Conservation (phyloP, 345 rosid genomes). For the Anastatica hierochuntica region DNA sequence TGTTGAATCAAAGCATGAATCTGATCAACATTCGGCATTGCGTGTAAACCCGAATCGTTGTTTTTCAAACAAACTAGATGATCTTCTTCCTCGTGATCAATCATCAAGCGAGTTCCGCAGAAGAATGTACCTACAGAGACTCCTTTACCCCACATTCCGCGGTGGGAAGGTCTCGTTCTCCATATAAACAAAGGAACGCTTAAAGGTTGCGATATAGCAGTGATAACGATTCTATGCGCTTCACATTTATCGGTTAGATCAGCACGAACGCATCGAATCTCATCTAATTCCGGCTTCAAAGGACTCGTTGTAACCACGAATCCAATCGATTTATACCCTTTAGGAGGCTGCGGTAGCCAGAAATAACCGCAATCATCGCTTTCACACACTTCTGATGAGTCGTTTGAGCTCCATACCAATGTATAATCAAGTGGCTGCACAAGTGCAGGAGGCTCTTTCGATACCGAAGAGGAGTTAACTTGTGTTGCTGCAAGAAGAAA, state of each 20-base stretch:
- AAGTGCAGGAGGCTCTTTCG: slow-evolving; percentile 45
- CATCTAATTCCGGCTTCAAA: slow-evolving; percentile 48
- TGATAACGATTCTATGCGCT: slow-evolving; percentile 27
- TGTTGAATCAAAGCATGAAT: slow-evolving; percentile 53
- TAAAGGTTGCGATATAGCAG: slow-evolving; percentile 26
- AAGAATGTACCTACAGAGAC: slow-evolving; percentile 69
- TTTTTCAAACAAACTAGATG: slow-evolving; percentile 61
- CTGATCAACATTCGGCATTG: slow-evolving; percentile 72
- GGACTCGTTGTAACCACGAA: slow-evolving; percentile 53
- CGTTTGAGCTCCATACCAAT: slow-evolving; percentile 66
- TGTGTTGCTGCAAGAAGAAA: slow-evolving; percentile 61
- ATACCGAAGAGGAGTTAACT: neutral
- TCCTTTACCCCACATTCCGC: slow-evolving; percentile 63
- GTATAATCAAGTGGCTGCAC: slow-evolving; percentile 55
- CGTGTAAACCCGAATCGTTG: slow-evolving; percentile 42
- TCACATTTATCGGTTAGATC: slow-evolving; percentile 68
- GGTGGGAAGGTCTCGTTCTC: slow-evolving; percentile 54
- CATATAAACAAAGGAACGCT: slow-evolving; percentile 45
- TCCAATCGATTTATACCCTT: slow-evolving; percentile 59
- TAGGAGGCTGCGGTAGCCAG: slow-evolving; percentile 75
- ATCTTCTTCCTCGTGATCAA: slow-evolving; percentile 31
- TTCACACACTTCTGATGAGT: too few relatives aligned
- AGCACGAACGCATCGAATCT: slow-evolving; percentile 64
- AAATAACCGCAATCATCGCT: slow-evolving; percentile 54
- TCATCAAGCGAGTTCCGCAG: slow-evolving; percentile 31